Evolutionary conservation across 129 eudicot genomes (phyloP).

Genomic region (Ambrosia trifida): DNA sequence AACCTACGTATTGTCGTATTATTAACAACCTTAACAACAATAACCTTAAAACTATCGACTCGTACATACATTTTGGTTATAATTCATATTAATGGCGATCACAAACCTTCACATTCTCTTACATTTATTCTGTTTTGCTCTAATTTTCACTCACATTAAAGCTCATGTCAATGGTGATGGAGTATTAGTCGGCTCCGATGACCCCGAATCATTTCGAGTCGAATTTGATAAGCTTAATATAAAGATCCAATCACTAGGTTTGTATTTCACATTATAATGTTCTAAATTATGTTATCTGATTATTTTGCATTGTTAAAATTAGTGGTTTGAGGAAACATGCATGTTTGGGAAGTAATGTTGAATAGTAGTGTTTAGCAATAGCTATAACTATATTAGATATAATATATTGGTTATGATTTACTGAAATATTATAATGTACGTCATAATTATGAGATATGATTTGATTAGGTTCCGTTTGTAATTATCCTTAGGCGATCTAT

Average conservation of each 20-base stretch:
- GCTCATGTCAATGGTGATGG: conserved; percentile 43
- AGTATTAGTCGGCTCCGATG: conserved; percentile 44
- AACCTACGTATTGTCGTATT: conserved; percentile 15
- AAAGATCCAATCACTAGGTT: conserved; percentile 73
- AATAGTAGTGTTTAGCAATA: background rate
- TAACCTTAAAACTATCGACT: conserved; percentile 8
- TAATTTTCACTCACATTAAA: conserved; percentile 33
- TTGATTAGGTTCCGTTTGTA: too few relatives aligned
- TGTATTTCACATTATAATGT: conserved; percentile 7
- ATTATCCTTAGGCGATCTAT: too few relatives aligned
- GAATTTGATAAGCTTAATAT: conserved; percentile 57
- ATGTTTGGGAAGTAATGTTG: conserved; percentile 9
- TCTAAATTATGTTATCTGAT: background rate
- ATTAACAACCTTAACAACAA: conserved; percentile 1
- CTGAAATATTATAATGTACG: too few relatives aligned
- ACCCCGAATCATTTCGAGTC: conserved; percentile 35
- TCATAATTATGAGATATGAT: too few relatives aligned
- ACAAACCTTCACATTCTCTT: conserved; percentile 39
- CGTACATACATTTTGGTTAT: background rate
- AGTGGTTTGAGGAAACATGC: background rate
- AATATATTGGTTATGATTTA: too few relatives aligned
- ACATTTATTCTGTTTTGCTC: conserved; percentile 38
- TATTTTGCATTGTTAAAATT: background rate
- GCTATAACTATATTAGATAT: too few relatives aligned
- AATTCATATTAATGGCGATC: conserved; percentile 43